Percentiles rank a stretch among this genome's conserved stretches.
Conservation (phyloP, 1,284 basidiomycete species). For the Gymnopus androsaceus region DNA sequence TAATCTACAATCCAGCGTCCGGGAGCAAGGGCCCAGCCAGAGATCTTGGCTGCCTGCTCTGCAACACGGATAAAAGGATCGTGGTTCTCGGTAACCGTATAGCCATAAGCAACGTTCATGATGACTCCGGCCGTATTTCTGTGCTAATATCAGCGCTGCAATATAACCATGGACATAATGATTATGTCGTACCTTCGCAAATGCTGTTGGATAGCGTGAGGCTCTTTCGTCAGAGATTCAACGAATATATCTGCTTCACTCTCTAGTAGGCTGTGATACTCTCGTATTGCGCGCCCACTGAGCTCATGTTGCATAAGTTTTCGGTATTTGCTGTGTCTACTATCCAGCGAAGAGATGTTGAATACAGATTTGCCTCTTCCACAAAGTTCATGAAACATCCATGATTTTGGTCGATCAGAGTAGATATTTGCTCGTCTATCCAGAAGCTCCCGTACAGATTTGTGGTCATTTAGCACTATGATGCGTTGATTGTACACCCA, state of each 20-base stretch:
- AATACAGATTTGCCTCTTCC: conserved; percentile 40
- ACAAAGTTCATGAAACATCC: conserved; percentile 44
- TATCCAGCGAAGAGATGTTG: conserved; percentile 39
- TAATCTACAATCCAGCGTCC: conserved; percentile 49
- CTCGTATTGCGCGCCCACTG: conserved; percentile 31
- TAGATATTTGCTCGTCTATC: conserved; percentile 41
- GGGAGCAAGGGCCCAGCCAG: conserved; percentile 40
- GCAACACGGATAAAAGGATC: conserved; percentile 44
- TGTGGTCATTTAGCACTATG: conserved; percentile 38
- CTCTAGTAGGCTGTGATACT: conserved; percentile 35
- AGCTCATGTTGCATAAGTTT: conserved; percentile 38
- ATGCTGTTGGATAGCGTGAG: conserved; percentile 35
- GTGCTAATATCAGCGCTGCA: background rate
- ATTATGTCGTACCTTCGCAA: conserved; percentile 33
- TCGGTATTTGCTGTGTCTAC: conserved; percentile 41
- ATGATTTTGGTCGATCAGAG: conserved; percentile 43
- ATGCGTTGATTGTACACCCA: conserved; percentile 33
- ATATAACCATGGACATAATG: background rate
- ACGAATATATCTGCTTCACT: conserved; percentile 35
- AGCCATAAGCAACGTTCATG: conserved; percentile 48
- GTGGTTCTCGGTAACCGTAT: conserved; percentile 32
- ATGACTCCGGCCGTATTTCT: conserved; percentile 45
- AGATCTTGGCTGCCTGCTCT: conserved; percentile 42
- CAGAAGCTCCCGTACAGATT: conserved; percentile 36
- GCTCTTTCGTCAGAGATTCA: conserved; percentile 29